A percentile compares a stretch with the other conserved stretches of the same genome.
phyloP scores from a whole-genome alignment of 768 basidiomycete genomes.

The Leccinum variicolor region DNA sequence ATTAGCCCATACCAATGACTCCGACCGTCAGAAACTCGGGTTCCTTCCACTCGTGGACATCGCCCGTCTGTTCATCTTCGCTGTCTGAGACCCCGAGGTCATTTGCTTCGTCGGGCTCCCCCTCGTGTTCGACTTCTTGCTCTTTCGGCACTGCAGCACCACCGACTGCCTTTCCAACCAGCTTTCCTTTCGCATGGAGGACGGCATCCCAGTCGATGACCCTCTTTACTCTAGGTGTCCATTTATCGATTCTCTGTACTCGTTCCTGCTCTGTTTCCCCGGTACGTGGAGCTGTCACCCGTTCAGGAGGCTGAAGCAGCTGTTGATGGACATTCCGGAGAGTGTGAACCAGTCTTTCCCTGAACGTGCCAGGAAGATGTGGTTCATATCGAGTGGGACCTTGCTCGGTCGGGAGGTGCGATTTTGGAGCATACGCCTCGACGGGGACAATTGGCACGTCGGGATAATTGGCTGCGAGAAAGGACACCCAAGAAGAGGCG shows the following conservation, averaged over 20 bases:
- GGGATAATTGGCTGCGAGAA: constrained; percentile 54
- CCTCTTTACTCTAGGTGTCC: constrained; percentile 63
- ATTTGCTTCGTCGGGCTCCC: constrained; percentile 23
- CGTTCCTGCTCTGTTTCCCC: constrained; percentile 42
- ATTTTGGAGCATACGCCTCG: constrained; percentile 67
- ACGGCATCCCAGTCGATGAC: constrained; percentile 76
- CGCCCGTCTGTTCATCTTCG: constrained; percentile 15
- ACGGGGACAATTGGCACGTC: constrained; percentile 64
- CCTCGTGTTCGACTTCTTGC: not conserved
- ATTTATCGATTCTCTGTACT: constrained; percentile 49
- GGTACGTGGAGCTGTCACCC: constrained; percentile 37
- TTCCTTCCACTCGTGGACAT: constrained; percentile 32
- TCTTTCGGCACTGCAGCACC: constrained; percentile 37
- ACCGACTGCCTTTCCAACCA: constrained; percentile 45
- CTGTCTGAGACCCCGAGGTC: constrained; percentile 4
- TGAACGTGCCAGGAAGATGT: constrained; percentile 62
- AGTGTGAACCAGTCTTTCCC: constrained; percentile 59
- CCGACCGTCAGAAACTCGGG: constrained; percentile 74
- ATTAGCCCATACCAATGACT: constrained; percentile 54
- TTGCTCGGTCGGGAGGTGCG: constrained; percentile 31
- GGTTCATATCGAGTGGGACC: constrained; percentile 55
- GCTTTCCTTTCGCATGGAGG: constrained; percentile 39
- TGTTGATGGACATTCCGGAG: constrained; percentile 65
- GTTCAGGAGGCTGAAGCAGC: constrained; percentile 64
- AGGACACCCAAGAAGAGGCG: constrained; percentile 61